A percentile compares a stretch with the other conserved stretches of the same genome.
Evolutionary conservation across 495 filamentous ascomycete genomes (phyloP).

Genomic region (Neurospora sp.): DNA sequence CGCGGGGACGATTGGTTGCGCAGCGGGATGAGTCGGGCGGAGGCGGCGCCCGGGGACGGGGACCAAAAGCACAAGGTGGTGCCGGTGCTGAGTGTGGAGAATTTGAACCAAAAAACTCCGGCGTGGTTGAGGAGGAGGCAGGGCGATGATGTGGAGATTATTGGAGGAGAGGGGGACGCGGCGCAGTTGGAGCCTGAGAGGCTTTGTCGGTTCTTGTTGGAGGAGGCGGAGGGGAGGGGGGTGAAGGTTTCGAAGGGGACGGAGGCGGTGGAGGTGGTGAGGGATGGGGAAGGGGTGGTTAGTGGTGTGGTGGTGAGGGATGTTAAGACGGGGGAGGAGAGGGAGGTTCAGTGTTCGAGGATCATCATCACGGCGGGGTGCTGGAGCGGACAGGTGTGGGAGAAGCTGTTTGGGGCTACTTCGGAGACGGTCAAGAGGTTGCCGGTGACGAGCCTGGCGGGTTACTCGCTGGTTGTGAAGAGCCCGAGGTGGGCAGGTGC

Average conservation of each 20-base stretch:
- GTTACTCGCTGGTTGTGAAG: constrained; percentile 58
- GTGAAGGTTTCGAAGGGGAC: constrained; percentile 59
- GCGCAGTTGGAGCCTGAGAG: constrained; percentile 57
- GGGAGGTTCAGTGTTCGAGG: constrained; percentile 45
- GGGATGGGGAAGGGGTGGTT: constrained; percentile 35
- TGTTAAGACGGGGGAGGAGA: constrained; percentile 35
- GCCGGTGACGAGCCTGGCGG: constrained; percentile 53
- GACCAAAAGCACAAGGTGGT: constrained; percentile 11
- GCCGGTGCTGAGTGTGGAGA: not conserved
- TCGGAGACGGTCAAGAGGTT: constrained; percentile 23
- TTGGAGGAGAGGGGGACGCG: constrained; percentile 50
- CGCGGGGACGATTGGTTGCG: constrained; percentile 53
- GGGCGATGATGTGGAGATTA: constrained; percentile 47
- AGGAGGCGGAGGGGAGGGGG: constrained; percentile 44
- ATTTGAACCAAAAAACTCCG: constrained; percentile 22
- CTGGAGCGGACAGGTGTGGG: constrained; percentile 57
- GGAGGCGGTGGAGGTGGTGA: constrained; percentile 41
- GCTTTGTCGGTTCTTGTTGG: constrained; percentile 55
- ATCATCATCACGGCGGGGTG: constrained; percentile 58
- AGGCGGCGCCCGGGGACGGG: constrained; percentile 38
- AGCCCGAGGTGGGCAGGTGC: constrained; percentile 46
- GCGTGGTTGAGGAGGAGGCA: constrained; percentile 49
- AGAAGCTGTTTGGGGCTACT: constrained; percentile 50
- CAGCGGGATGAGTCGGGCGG: constrained; percentile 52
- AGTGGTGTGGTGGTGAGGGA: constrained; percentile 35